Evolutionary conservation across 192 early-diverging fungal species (phyloP), one percentile per base, ranked within the genome.

Genomic region (Coemansia sp.): DNA sequence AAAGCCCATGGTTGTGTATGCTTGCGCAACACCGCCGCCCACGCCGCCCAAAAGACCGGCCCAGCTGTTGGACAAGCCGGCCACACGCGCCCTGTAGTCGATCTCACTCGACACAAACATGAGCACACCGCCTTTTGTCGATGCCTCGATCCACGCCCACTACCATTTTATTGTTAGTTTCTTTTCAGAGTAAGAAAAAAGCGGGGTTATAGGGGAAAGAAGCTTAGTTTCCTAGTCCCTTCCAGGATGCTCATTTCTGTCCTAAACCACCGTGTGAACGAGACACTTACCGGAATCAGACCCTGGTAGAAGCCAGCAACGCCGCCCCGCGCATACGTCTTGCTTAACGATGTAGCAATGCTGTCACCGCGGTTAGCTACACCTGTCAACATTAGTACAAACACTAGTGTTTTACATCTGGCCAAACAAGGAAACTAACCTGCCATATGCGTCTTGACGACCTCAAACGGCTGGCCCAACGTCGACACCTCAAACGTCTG

Each of bases 1-100:
- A 83, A 97, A 97, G n/a, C 97, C 97, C 97, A 98, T 98, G 21
- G 97, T 98, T 48, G 94, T 90, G 84, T 97, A 98, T 0, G 95
- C 94, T 84, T 96, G 94, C 17, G 92, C 90, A 31, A 96, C 82
- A 68, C 97, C 97, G 60, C 95, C 97, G 55, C 85, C 93, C 87
- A 97, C 93, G 19, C 97, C 97, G 57, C 94, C 95, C 38, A 94
- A 52, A 51, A 96, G 87, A 60, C 95, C 95, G n/a, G 92, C 87
- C 84, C 84, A 71, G 27, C 68, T 59, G 6, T 62, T 65, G 35
- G 77, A 78, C 19, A 83, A 60, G 16, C 67, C 77, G 14, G 72
- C 65, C 7, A 69, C 57, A 17, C 83, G 74, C 38, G 72, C 74
- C 12, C 77, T 69, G 67, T 89, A 89, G 71, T 92, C 91, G 52